Evolutionary conservation across 306 rosid genomes (phyloP).

Genomic region (Medicago arabica): DNA sequence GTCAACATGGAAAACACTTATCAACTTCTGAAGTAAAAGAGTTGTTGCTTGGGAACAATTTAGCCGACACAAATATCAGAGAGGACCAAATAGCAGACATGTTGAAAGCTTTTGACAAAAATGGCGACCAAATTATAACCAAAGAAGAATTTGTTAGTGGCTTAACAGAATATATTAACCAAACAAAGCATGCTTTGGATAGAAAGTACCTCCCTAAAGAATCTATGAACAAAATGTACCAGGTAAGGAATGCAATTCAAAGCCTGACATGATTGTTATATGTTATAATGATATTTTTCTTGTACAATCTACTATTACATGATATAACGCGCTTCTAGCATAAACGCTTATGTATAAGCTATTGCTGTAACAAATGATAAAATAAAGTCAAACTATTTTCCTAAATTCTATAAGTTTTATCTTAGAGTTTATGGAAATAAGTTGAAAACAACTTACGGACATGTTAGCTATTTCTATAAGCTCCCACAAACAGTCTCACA

Average conservation of each 20-base stretch:
- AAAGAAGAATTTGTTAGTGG: constrained; percentile 66
- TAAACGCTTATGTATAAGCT: background rate
- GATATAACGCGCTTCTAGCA: too few relatives aligned
- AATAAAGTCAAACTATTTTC: too few relatives aligned
- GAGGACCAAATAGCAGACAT: constrained; percentile 52
- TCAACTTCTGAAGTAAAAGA: constrained; percentile 51
- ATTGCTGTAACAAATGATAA: too few relatives aligned
- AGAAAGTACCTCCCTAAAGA: constrained; percentile 48
- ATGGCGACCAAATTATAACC: constrained; percentile 55
- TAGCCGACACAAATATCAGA: constrained; percentile 34
- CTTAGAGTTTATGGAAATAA: too few relatives aligned
- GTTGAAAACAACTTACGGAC: background rate
- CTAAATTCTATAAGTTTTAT: too few relatives aligned
- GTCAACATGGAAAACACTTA: constrained; percentile 47
- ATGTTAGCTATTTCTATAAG: background rate
- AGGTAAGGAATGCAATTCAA: constrained; percentile 33
- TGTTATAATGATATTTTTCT: background rate
- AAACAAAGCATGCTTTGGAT: constrained; percentile 55
- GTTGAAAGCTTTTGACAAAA: constrained; percentile 55
- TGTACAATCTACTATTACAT: background rate
- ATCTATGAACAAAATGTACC: constrained; percentile 51
- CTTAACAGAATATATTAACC: constrained; percentile 55
- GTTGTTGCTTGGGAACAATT: constrained; percentile 47
- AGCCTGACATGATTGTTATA: constrained; percentile 15
- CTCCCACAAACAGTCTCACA: background rate